Evolutionary conservation across 495 filamentous ascomycete species (phyloP).

Genomic region (Aspergillus coremiiformis): DNA sequence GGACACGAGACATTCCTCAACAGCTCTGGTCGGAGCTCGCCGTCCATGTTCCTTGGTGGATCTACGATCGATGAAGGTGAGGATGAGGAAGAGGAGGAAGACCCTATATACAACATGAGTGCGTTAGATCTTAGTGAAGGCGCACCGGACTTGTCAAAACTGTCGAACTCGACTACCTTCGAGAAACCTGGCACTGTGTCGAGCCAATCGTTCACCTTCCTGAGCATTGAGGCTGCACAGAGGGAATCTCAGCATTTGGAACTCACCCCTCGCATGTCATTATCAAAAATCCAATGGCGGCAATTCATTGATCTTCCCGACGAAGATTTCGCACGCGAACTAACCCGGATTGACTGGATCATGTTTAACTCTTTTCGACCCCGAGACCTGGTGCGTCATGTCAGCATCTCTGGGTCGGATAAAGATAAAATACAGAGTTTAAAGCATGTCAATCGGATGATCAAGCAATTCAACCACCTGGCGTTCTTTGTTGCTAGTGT

Average conservation of each 20-base stretch:
- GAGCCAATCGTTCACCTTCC: constrained; percentile 40
- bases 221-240: constrained; percentile 65
- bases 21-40: constrained; percentile 33
- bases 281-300: constrained; percentile 77
- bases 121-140: constrained; percentile 40
- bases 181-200: constrained; percentile 33
- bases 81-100: constrained; percentile 33
- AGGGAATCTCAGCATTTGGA: constrained; percentile 60
- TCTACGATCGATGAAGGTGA: constrained; percentile 22
- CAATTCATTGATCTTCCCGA: constrained; percentile 73
- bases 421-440: constrained; percentile 75
- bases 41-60: constrained; percentile 29
- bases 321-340: constrained; percentile 78
- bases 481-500: constrained; percentile 88
- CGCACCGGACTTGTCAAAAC: constrained; percentile 29
- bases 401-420: constrained; percentile 60
- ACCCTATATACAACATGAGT: constrained; percentile 38
- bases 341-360: constrained; percentile 94
- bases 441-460: constrained; percentile 85
- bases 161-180: constrained; percentile 35
- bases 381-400: constrained; percentile 85
- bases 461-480: constrained; percentile 91
- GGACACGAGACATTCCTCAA: constrained; percentile 33
- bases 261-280: constrained; percentile 48
- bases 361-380: constrained; percentile 96